Percentiles rank a stretch among this genome's conserved stretches.
phyloP scores from a whole-genome alignment of 2,329 filamentous ascomycete species.

The Chaetomiaceae sp. region DNA sequence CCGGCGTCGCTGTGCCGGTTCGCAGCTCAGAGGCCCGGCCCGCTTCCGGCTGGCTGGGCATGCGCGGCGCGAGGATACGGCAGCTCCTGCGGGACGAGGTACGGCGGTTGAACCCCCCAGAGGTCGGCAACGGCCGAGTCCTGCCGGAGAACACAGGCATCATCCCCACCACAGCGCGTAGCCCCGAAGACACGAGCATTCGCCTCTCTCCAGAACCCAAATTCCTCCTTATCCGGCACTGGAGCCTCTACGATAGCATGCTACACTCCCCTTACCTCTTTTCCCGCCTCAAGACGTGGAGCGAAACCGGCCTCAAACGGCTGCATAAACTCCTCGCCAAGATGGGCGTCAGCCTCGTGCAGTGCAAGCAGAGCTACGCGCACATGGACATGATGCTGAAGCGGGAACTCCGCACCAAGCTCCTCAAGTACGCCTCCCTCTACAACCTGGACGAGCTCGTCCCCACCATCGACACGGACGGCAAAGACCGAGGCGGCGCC shows the following conservation, averaged over 20 bases:
- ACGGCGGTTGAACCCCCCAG: conserved; percentile 81
- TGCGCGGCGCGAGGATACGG: conserved; percentile 77
- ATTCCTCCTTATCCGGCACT: conserved; percentile 88
- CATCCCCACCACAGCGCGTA: conserved; percentile 82
- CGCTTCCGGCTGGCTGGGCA: conserved; percentile 71
- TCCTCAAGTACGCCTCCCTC: conserved; percentile 85
- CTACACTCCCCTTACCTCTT: conserved; percentile 93
- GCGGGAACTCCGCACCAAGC: conserved; percentile 74
- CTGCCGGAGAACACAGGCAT: conserved; percentile 68
- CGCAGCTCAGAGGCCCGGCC: conserved; percentile 52
- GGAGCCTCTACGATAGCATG: conserved; percentile 98
- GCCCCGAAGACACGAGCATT: conserved; percentile 87
- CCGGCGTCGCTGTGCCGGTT: conserved; percentile 64
- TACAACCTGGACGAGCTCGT: conserved; percentile 95
- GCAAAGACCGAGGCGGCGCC: conserved; percentile 62
- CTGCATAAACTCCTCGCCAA: conserved; percentile 93
- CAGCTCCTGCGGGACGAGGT: conserved; percentile 90
- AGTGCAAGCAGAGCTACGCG: conserved; percentile 92
- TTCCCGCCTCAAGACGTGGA: conserved; percentile 90
- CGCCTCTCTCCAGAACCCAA: conserved; percentile 88
- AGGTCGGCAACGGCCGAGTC: conserved; percentile 55
- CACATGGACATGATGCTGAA: conserved; percentile 99
- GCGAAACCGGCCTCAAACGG: conserved; percentile 78
- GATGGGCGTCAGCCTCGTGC: conserved; percentile 91
- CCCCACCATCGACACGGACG: conserved; percentile 68